phyloP scores from a whole-genome alignment of 2,329 filamentous ascomycete species.

The Nemania diffusa region DNA sequence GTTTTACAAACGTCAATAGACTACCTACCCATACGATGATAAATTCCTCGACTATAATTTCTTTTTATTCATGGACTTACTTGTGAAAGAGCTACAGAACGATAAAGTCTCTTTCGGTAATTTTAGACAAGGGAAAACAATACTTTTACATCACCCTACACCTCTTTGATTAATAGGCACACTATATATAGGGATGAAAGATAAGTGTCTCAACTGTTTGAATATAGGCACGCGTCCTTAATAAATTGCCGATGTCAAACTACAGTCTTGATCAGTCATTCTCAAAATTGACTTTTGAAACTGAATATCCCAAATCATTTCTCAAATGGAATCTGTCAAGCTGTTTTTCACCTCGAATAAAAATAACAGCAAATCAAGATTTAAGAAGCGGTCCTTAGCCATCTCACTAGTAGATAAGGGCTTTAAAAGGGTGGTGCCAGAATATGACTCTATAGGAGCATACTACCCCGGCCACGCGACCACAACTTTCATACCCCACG shows the following conservation, averaged over 20 bases:
- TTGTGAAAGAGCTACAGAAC: background rate
- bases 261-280: background rate
- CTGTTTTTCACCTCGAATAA: slow-evolving; percentile 23
- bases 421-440: slow-evolving; percentile 8
- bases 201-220: background rate
- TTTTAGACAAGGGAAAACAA: slow-evolving; percentile 7
- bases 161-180: slow-evolving; percentile 4
- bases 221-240: background rate
- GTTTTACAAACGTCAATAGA: background rate
- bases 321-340: slow-evolving; percentile 39
- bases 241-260: background rate
- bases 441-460: background rate
- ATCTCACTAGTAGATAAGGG: slow-evolving; percentile 19
- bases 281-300: background rate
- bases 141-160: background rate
- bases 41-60: background rate
- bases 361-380: slow-evolving; percentile 8
- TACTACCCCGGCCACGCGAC: background rate
- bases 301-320: background rate
- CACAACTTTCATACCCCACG: slow-evolving; percentile 35
- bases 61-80: background rate
- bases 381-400: background rate
- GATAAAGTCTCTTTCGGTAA: background rate
- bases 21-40: background rate
- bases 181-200: background rate